Percentiles rank a stretch among this genome's conserved stretches.
These are phyloP conservation scores for Boletus rufocinnamomeus DNA, from an alignment of 768 basidiomycete genomes.

Conservation along the genomic window DNA sequence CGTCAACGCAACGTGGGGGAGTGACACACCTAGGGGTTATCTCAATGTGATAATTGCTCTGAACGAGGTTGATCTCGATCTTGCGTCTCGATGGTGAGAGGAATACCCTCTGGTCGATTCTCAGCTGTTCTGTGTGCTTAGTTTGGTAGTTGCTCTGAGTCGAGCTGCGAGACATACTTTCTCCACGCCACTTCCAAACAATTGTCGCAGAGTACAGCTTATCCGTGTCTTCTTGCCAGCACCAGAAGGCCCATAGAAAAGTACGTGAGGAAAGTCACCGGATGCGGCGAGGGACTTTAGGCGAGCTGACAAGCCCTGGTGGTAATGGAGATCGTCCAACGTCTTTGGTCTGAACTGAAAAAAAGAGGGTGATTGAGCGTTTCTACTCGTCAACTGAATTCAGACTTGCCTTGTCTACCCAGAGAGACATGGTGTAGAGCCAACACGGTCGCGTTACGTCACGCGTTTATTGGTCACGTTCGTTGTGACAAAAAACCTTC, in stretches of 20 bases:
- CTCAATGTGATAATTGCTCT: slow-evolving; percentile 97
- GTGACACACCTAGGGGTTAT: slow-evolving; percentile 85
- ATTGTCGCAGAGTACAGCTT: slow-evolving; percentile 80
- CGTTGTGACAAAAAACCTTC: too few species aligned
- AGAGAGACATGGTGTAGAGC: slow-evolving; percentile 79
- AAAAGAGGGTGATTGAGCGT: slow-evolving; percentile 2
- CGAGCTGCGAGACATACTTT: slow-evolving; percentile 56
- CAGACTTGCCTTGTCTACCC: slow-evolving; percentile 53
- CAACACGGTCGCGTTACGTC: too few species aligned
- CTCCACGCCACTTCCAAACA: slow-evolving; percentile 92
- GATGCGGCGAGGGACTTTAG: slow-evolving; percentile 80
- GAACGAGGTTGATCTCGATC: slow-evolving; percentile 94
- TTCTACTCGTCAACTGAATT: neutral
- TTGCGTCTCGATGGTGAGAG: slow-evolving; percentile 92
- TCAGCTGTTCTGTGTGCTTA: slow-evolving; percentile 58
- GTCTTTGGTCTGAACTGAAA: slow-evolving; percentile 82
- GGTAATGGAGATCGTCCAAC: slow-evolving; percentile 88
- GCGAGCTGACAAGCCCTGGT: slow-evolving; percentile 74
- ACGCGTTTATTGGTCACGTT: too few species aligned
- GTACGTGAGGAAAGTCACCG: slow-evolving; percentile 95
- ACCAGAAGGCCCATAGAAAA: slow-evolving; percentile 96
- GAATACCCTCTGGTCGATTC: slow-evolving; percentile 97
- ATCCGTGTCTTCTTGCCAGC: slow-evolving; percentile 99
- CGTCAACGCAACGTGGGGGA: neutral
- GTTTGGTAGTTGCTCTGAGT: neutral